Percentiles rank a stretch among this genome's conserved stretches.
These are phyloP conservation scores for Hygrophoropsis aurantiaca DNA, from an alignment of 768 basidiomycete species.

Conservation along the genomic window DNA sequence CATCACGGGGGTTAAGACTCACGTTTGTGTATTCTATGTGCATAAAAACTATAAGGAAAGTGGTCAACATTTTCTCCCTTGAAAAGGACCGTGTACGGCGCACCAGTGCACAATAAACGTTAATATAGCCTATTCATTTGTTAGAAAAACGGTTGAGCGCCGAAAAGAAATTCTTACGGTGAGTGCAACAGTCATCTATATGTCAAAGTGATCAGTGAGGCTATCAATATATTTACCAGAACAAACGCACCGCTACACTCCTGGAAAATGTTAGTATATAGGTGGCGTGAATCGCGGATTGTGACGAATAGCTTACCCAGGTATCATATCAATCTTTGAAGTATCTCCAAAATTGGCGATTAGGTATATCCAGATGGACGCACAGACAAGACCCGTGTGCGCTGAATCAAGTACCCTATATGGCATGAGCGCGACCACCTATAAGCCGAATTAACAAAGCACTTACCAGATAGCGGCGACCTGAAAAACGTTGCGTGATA, in stretches of 20 bases:
- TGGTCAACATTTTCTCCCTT: not conserved
- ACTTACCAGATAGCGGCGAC: constrained; percentile 27
- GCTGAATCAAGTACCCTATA: constrained; percentile 34
- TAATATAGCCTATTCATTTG: constrained; percentile 40
- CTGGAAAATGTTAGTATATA: constrained; percentile 7
- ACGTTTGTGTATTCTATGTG: constrained; percentile 44
- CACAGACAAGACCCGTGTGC: constrained; percentile 41
- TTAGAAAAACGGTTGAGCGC: not conserved
- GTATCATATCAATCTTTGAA: constrained; percentile 40
- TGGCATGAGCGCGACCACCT: not conserved
- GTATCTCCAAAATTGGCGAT: constrained; percentile 43
- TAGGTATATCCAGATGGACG: constrained; percentile 43
- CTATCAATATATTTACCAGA: not conserved
- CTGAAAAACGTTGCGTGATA: constrained; percentile 5
- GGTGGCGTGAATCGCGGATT: not conserved
- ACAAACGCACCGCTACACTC: constrained; percentile 23
- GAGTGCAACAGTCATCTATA: constrained; percentile 25
- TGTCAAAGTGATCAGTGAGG: not conserved
- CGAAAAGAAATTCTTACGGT: constrained; percentile 26
- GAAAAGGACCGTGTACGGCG: constrained; percentile 1
- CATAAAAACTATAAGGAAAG: constrained; percentile 30
- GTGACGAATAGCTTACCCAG: constrained; percentile 34
- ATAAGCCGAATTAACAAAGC: too few relatives aligned
- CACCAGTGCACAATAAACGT: constrained; percentile 55
- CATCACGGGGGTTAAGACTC: constrained; percentile 7